These are phyloP conservation scores for Hyaloscypha finlandica DNA, from an alignment of 495 filamentous ascomycete species.

Conservation along the genomic window DNA sequence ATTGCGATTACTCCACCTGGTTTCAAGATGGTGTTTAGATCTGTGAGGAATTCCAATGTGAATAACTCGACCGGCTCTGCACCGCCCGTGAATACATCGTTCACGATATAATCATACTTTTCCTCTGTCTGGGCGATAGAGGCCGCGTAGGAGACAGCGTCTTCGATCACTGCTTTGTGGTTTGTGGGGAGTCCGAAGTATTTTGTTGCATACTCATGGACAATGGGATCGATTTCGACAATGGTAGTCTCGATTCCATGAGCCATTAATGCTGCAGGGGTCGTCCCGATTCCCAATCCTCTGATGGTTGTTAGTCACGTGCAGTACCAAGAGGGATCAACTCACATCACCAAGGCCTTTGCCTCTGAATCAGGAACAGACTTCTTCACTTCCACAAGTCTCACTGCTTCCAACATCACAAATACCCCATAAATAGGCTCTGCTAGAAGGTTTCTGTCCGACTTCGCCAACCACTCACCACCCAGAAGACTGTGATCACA, in stretches of 20 bases:
- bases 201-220: constrained; percentile 75
- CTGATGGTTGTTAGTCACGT: constrained; percentile 44
- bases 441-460: constrained; percentile 33
- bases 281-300: constrained; percentile 90
- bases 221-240: constrained; percentile 89
- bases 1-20: constrained; percentile 86
- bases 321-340: constrained; percentile 29
- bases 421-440: constrained; percentile 95
- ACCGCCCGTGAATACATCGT: constrained; percentile 98
- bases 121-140: constrained; percentile 42
- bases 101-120: constrained; percentile 87
- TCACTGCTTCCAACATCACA: constrained; percentile 86
- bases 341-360: constrained; percentile 82
- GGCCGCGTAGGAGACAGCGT: constrained; percentile 78
- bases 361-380: constrained; percentile 61
- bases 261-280: constrained; percentile 78
- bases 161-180: constrained; percentile 77
- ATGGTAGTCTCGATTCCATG: constrained; percentile 92
- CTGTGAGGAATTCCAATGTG: constrained; percentile 76
- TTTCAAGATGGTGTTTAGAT: constrained; percentile 68
- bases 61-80: constrained; percentile 88
- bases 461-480: constrained; percentile 70
- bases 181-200: constrained; percentile 82
- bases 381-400: constrained; percentile 65
- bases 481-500: constrained; percentile 94